A percentile compares a stretch with the other conserved stretches of the same genome.
These are phyloP conservation scores for Trichophyton benhamiae DNA, from an alignment of 2,329 filamentous ascomycete species.

Conservation along the genomic window DNA sequence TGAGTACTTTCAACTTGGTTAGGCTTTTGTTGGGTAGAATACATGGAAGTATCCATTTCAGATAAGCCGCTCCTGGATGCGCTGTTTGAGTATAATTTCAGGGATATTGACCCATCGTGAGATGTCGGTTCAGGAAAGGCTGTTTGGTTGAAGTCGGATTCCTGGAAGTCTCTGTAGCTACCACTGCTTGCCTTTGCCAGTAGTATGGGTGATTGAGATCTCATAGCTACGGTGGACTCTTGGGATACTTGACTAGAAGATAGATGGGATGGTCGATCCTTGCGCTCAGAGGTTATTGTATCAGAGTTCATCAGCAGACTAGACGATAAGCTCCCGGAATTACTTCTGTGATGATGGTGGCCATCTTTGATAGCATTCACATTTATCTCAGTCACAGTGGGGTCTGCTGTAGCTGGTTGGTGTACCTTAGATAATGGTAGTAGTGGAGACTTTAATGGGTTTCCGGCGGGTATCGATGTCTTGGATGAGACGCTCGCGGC, in stretches of 20 bases:
- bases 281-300: constrained; percentile 20
- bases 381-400: constrained; percentile 36
- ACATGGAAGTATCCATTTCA: constrained; percentile 20
- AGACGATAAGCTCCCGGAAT: constrained; percentile 22
- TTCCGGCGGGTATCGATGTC: constrained; percentile 27
- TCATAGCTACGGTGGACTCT: constrained; percentile 18
- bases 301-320: constrained; percentile 22
- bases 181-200: constrained; percentile 15
- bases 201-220: constrained; percentile 25
- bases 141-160: not conserved
- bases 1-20: constrained; percentile 20
- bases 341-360: constrained; percentile 20
- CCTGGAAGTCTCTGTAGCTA: not conserved
- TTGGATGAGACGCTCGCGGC: constrained; percentile 33
- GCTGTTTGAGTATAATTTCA: not conserved
- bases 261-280: constrained; percentile 20
- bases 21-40: constrained; percentile 15
- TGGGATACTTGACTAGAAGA: constrained; percentile 23
- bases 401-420: constrained; percentile 29
- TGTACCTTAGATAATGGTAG: constrained; percentile 26
- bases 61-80: constrained; percentile 20
- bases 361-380: constrained; percentile 27
- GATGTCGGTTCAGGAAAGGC: not conserved
- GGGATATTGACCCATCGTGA: not conserved
- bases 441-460: constrained; percentile 28